phyloP scores from a whole-genome alignment of 2,329 filamentous ascomycete species.

The Ceratocystis cubensis region DNA sequence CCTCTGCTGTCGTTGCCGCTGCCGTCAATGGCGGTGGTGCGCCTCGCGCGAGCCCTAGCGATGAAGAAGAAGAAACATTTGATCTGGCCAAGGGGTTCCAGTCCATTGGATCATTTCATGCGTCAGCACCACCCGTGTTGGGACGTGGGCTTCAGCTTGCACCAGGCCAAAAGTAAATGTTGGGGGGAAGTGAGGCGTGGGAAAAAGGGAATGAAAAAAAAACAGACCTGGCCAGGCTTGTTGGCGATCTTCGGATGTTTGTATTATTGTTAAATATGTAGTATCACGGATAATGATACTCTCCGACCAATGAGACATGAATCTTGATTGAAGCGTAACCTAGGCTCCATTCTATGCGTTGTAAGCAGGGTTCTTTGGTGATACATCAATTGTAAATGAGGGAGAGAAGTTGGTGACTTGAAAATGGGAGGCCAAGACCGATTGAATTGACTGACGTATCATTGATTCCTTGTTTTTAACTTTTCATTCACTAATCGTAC shows the following conservation, averaged over 20 bases:
- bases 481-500: conserved; percentile 11
- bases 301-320: too few species aligned
- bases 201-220: background rate
- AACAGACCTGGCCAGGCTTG: background rate
- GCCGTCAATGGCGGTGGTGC: conserved; percentile 20
- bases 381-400: background rate
- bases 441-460: background rate
- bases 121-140: conserved; percentile 30
- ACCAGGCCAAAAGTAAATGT: conserved; percentile 1
- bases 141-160: conserved; percentile 30
- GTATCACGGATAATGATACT: too few species aligned
- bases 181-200: background rate
- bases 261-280: too few species aligned
- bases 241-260: too few species aligned
- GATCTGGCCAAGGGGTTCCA: conserved; percentile 53
- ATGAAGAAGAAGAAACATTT: conserved; percentile 42
- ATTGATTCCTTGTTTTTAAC: conserved; percentile 5
- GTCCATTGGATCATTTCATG: conserved; percentile 51
- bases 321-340: too few species aligned
- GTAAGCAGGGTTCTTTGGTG: too few species aligned
- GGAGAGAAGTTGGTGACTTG: background rate
- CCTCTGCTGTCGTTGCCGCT: conserved; percentile 20
- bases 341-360: too few species aligned
- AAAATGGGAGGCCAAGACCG: background rate
- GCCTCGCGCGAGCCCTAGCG: conserved; percentile 19